Evolutionary conservation across 306 rosid genomes (phyloP).

Genomic region (Cicer bijugum): DNA sequence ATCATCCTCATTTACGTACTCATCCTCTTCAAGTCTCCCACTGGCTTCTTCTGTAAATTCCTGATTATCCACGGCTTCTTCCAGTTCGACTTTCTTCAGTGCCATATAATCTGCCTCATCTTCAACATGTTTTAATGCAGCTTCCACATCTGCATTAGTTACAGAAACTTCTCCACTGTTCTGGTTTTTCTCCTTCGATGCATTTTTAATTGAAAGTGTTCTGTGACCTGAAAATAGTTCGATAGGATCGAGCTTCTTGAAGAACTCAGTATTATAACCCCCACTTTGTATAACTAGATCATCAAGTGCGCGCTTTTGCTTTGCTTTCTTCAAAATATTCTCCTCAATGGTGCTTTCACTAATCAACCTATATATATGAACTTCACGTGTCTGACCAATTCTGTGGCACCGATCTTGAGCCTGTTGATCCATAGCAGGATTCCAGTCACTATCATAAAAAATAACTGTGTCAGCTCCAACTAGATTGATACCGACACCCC

Average conservation of each 20-base stretch:
- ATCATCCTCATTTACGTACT: constrained; percentile 84
- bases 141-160: constrained; percentile 87
- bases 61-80: constrained; percentile 97
- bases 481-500: constrained; percentile 97
- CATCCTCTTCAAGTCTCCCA: constrained; percentile 96
- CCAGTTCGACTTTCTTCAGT: constrained; percentile 88
- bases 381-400: constrained; percentile 99
- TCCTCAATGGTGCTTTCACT: constrained; percentile 98
- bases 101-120: constrained; percentile 99
- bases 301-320: constrained; percentile 97
- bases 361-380: constrained; percentile 88
- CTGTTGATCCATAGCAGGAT: constrained; percentile 99
- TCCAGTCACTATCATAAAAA: constrained; percentile 98
- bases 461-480: constrained; percentile 99
- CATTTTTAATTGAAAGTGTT: constrained; percentile 65
- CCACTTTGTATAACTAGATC: constrained; percentile 98
- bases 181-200: constrained; percentile 69
- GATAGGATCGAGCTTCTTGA: constrained; percentile 96
- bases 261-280: constrained; percentile 94
- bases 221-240: constrained; percentile 91
- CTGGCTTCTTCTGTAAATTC: constrained; percentile 95
- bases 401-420: constrained; percentile 99
- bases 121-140: constrained; percentile 88
- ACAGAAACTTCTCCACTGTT: constrained; percentile 65
- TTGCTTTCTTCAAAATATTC: constrained; percentile 96